These are phyloP conservation scores for Cladophialophora bantiana DNA, from an alignment of 2,329 filamentous ascomycete species.

Conservation along the genomic window DNA sequence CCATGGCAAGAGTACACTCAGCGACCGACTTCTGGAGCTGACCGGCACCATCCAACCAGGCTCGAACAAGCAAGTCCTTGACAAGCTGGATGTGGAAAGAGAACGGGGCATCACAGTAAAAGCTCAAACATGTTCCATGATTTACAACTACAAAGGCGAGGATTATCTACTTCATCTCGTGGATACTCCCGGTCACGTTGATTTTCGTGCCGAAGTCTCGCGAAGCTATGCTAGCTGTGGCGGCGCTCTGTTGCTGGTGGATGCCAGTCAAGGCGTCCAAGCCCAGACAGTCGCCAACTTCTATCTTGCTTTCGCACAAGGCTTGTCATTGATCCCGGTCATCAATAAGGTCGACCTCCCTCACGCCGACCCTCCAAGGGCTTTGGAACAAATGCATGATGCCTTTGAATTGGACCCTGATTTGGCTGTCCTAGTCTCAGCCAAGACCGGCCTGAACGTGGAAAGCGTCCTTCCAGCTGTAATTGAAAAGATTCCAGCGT, in stretches of 20 bases:
- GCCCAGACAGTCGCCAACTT: constrained; percentile 99
- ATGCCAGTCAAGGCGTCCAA: constrained; percentile 95
- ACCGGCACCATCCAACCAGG: constrained; percentile 91
- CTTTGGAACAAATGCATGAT: constrained; percentile 82
- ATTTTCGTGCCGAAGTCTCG: constrained; percentile 95
- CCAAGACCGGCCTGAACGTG: constrained; percentile 92
- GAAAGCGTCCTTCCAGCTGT: constrained; percentile 82
- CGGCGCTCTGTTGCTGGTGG: constrained; percentile 88
- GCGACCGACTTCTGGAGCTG: constrained; percentile 87
- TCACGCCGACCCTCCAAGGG: constrained; percentile 84
- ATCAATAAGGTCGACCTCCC: constrained; percentile 97
- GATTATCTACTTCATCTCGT: constrained; percentile 96
- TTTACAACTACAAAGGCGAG: constrained; percentile 82
- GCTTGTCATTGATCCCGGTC: constrained; percentile 83
- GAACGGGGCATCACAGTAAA: constrained; percentile 98
- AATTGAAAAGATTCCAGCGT: constrained; percentile 80
- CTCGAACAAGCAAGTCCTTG: constrained; percentile 91
- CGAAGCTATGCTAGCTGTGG: constrained; percentile 95
- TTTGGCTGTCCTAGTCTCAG: constrained; percentile 79
- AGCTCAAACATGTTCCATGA: constrained; percentile 97
- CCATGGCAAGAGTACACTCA: constrained; percentile 96
- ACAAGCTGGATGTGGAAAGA: constrained; percentile 95
- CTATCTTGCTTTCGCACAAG: constrained; percentile 93
- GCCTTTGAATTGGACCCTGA: constrained; percentile 87
- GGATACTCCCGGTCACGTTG: constrained; percentile 96